Evolutionary conservation across 768 basidiomycete genomes (phyloP).

Genomic region (Astraeus odoratus): DNA sequence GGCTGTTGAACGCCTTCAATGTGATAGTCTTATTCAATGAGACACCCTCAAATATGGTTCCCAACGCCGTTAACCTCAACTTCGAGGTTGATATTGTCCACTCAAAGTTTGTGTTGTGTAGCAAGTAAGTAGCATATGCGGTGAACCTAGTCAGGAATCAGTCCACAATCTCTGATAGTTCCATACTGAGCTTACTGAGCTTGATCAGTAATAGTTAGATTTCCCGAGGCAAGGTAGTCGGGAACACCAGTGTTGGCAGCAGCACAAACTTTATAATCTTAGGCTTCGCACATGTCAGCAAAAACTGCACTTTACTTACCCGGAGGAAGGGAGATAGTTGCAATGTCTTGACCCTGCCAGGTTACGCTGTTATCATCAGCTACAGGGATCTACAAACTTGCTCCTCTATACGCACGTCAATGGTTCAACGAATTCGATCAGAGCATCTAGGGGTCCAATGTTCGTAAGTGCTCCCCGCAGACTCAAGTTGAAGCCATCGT

Average conservation of each 20-base stretch:
- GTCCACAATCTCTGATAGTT: neutral
- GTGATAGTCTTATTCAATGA: conserved; percentile 51
- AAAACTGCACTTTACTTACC: conserved; percentile 27
- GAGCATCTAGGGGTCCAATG: conserved; percentile 61
- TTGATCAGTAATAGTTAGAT: conserved; percentile 49
- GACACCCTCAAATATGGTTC: conserved; percentile 63
- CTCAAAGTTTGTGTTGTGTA: conserved; percentile 57
- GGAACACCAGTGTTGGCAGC: conserved; percentile 63
- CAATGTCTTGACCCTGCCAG: conserved; percentile 61
- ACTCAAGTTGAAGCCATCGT: conserved; percentile 57
- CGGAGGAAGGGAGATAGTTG: conserved; percentile 53
- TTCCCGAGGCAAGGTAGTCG: conserved; percentile 46
- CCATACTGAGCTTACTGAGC: conserved; percentile 31
- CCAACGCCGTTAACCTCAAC: conserved; percentile 57
- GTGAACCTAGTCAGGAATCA: conserved; percentile 43
- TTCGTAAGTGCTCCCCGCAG: conserved; percentile 56
- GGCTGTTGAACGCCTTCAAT: conserved; percentile 64
- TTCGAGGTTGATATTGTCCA: conserved; percentile 67
- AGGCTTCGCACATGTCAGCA: neutral
- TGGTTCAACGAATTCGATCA: conserved; percentile 59
- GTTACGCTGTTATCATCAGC: conserved; percentile 35
- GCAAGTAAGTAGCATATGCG: conserved; percentile 53
- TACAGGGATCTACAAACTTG: too few species aligned
- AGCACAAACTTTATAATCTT: conserved; percentile 45
- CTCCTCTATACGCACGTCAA: conserved; percentile 44